Evolutionary conservation across 2,329 filamentous ascomycete species (phyloP), one percentile per base, ranked within the genome.

Genomic region (Decorospora gaudefroyi): DNA sequence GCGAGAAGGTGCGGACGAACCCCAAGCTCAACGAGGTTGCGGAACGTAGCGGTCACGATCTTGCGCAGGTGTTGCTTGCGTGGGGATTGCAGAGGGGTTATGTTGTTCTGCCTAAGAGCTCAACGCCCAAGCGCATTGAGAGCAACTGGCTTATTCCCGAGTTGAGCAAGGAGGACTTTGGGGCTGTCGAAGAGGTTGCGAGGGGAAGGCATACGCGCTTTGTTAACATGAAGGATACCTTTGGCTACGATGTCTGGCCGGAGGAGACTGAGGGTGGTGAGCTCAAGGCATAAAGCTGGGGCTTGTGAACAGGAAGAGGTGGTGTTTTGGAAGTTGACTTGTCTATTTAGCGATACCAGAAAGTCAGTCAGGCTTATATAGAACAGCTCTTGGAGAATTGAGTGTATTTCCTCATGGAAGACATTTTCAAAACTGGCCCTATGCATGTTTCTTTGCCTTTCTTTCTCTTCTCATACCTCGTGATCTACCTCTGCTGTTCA

Each of bases 181-280:
- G 76, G 49, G 82, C 77, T 10, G 76, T 87, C 40, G 79, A 86
- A 70, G 68, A 75, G 49, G 84, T 88, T 6, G 84, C 85, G 1
- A 76, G 81, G 65, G 82, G 82, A 23, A 77, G 85, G 37, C 82
- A 87, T 68, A 81, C 79, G 17, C 81, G 86, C 25, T 89, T 90
- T 62, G 86, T 90, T 46, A 88, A 90, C 74, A 89, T 89, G 86
- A 89, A 87, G 77, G 85, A 88, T 54, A 87, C 84, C 1, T 89
- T 89, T 68, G 86, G 86, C 5, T 87, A 86, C 65, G 77, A 89
- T 58, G 79, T 88, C 35, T 74, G 72, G 72, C 65, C 71, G n/a
- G 65, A 72, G 42, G 72, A 74, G 66, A 60, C 57, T 1, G 41
- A 63, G 9, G 38, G 43, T 32, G 59, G 54, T 42, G 60, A 60